Percentiles rank a stretch among this genome's conserved stretches.
Evolutionary conservation across 441 rosid species (phyloP).

Genomic region (Adansonia rubrostipa): DNA sequence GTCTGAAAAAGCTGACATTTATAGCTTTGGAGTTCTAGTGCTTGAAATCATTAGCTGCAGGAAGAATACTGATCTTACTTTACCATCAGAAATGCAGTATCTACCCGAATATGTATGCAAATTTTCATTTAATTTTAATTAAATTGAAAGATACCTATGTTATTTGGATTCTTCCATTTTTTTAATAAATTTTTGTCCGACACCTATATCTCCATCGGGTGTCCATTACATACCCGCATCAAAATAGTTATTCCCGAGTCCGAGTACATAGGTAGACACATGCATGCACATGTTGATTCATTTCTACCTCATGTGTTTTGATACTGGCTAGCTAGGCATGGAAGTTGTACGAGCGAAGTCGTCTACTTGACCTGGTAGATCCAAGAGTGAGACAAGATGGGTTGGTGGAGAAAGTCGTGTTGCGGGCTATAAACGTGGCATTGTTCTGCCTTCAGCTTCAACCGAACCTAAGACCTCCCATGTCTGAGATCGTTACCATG

Average conservation of each 20-base stretch:
- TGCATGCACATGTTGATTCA: too few relatives aligned
- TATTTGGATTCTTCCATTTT: too few relatives aligned
- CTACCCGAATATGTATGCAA: conserved; percentile 63
- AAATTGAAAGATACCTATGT: neutral
- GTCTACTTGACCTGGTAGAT: conserved; percentile 50
- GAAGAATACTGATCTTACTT: conserved; percentile 58
- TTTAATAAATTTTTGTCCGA: too few relatives aligned
- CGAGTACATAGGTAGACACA: too few relatives aligned
- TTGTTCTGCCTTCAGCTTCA: conserved; percentile 64
- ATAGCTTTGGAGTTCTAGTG: conserved; percentile 67
- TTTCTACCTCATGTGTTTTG: neutral
- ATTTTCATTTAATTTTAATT: neutral
- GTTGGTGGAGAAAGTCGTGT: conserved; percentile 43
- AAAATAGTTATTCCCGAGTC: too few relatives aligned
- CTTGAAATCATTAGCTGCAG: conserved; percentile 67
- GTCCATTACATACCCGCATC: too few relatives aligned
- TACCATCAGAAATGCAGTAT: conserved; percentile 67
- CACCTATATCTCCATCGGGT: too few relatives aligned
- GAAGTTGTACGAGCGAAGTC: conserved; percentile 53
- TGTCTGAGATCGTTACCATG: conserved; percentile 67
- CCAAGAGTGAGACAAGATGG: conserved; percentile 47
- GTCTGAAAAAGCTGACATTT: conserved; percentile 75
- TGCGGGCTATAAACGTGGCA: conserved; percentile 53
- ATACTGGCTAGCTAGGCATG: conserved; percentile 48
- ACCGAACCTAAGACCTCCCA: conserved; percentile 54